Conservation (phyloP, 2,329 filamentous ascomycete species). For the Kalaharituber pfeilii region DNA sequence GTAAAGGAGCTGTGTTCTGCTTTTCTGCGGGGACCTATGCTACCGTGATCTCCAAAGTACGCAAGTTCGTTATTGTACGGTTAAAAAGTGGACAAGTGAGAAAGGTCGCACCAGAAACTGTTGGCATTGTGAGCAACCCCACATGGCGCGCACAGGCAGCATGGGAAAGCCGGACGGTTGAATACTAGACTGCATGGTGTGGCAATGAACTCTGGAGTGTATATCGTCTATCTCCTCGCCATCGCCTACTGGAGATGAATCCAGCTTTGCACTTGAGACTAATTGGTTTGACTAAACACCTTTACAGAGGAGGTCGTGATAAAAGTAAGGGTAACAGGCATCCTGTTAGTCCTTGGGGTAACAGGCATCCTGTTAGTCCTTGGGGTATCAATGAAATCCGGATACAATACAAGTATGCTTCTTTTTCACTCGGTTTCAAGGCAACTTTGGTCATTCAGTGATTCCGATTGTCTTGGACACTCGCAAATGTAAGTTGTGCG, state of each 20-base stretch:
- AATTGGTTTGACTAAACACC: too few relatives aligned
- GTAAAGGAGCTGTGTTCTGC: slow-evolving; percentile 72
- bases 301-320: slow-evolving; percentile 95
- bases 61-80: slow-evolving; percentile 66
- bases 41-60: slow-evolving; percentile 74
- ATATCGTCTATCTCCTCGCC: too few relatives aligned
- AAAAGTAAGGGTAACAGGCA: slow-evolving; percentile 98
- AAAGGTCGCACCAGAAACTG: slow-evolving; percentile 80
- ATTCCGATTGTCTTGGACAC: not conserved
- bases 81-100: slow-evolving; percentile 88
- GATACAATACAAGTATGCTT: slow-evolving; percentile 24
- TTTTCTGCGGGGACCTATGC: slow-evolving; percentile 75
- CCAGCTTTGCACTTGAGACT: too few relatives aligned
- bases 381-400: slow-evolving; percentile 63
- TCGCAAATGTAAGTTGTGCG: slow-evolving; percentile 33
- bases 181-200: slow-evolving; percentile 90
- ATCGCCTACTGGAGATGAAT: too few relatives aligned
- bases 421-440: not conserved
- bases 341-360: too few relatives aligned
- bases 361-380: slow-evolving; percentile 82
- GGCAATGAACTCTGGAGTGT: slow-evolving; percentile 81
- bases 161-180: slow-evolving; percentile 87
- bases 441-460: not conserved
- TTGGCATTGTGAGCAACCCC: slow-evolving; percentile 85
- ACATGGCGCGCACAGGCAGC: slow-evolving; percentile 75